Percentiles rank a stretch among this genome's conserved stretches.
Evolutionary conservation across 2,329 filamentous ascomycete species (phyloP).

Genomic region (Dryadomyces sulphureus): DNA sequence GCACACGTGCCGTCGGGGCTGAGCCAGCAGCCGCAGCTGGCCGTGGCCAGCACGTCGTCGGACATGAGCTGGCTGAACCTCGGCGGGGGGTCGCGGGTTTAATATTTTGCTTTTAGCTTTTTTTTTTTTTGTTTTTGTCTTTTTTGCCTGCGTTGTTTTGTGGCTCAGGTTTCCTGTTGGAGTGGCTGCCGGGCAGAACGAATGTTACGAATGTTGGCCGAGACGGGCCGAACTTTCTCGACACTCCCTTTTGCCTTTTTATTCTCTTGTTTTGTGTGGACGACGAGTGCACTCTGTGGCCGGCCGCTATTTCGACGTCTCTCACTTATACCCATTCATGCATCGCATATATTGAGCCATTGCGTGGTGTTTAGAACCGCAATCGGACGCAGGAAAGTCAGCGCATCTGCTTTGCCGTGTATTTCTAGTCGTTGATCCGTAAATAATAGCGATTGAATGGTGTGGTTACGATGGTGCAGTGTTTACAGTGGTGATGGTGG

Average conservation of each 20-base stretch:
- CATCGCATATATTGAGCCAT: background rate
- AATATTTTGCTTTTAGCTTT: background rate
- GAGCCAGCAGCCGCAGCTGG: conserved; percentile 34
- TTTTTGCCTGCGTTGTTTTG: background rate
- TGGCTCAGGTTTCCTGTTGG: background rate
- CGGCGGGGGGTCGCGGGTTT: conserved; percentile 24
- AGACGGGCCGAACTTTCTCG: background rate
- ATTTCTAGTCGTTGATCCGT: background rate
- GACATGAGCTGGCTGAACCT: conserved; percentile 77
- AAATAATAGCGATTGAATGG: background rate
- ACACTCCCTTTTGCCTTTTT: background rate
- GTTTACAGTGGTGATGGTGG: too few relatives aligned
- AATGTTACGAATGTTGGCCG: background rate
- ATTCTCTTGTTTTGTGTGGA: background rate
- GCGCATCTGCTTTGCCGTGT: conserved; percentile 1
- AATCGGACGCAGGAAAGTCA: background rate
- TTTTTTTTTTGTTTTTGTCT: background rate
- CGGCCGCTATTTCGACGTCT: background rate
- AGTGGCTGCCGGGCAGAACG: background rate
- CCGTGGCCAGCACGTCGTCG: conserved; percentile 33
- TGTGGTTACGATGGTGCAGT: too few relatives aligned
- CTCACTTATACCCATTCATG: conserved; percentile 7
- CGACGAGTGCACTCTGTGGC: background rate
- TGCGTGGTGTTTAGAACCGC: background rate
- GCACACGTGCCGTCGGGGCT: conserved; percentile 17